A percentile compares a stretch with the other conserved stretches of the same genome.
Conservation (phyloP, 768 basidiomycete species). For the Mycena galopus region DNA sequence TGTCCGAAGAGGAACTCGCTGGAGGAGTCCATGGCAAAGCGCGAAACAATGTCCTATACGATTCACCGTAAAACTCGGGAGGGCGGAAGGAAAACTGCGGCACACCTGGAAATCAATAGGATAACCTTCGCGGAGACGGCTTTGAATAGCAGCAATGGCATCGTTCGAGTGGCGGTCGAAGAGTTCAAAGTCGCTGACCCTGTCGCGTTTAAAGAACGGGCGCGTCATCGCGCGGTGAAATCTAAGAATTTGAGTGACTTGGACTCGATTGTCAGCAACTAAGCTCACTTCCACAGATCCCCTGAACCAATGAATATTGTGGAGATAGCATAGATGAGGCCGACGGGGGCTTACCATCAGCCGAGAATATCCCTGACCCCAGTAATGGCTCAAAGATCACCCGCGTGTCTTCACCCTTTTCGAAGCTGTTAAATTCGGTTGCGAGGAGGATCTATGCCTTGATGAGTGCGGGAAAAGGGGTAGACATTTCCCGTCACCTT, state of each 20-base stretch:
- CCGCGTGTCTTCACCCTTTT: slow-evolving; percentile 51
- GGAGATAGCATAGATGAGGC: not conserved
- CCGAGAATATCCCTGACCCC: slow-evolving; percentile 72
- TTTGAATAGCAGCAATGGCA: slow-evolving; percentile 59
- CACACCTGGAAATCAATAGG: slow-evolving; percentile 73
- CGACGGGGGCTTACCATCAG: slow-evolving; percentile 58
- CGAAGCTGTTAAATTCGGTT: slow-evolving; percentile 61
- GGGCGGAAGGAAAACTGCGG: not conserved
- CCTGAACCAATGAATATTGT: not conserved
- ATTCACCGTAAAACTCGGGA: not conserved
- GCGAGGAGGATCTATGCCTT: slow-evolving; percentile 51
- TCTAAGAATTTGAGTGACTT: slow-evolving; percentile 44
- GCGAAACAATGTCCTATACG: slow-evolving; percentile 63
- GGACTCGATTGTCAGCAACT: not conserved
- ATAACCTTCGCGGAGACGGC: slow-evolving; percentile 58
- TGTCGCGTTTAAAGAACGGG: slow-evolving; percentile 76
- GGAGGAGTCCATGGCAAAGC: slow-evolving; percentile 72
- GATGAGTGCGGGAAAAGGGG: not conserved
- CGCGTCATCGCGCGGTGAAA: slow-evolving; percentile 78
- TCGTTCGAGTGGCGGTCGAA: slow-evolving; percentile 68
- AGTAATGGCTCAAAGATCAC: slow-evolving; percentile 50
- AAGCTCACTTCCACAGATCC: slow-evolving; percentile 75
- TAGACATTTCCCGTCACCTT: slow-evolving; percentile 41
- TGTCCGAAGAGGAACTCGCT: slow-evolving; percentile 70
- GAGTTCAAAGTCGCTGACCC: slow-evolving; percentile 72